A percentile compares a stretch with the other conserved stretches of the same genome.
Conservation (phyloP, 1,139 yeast species). For the Spathaspora sp. region DNA sequence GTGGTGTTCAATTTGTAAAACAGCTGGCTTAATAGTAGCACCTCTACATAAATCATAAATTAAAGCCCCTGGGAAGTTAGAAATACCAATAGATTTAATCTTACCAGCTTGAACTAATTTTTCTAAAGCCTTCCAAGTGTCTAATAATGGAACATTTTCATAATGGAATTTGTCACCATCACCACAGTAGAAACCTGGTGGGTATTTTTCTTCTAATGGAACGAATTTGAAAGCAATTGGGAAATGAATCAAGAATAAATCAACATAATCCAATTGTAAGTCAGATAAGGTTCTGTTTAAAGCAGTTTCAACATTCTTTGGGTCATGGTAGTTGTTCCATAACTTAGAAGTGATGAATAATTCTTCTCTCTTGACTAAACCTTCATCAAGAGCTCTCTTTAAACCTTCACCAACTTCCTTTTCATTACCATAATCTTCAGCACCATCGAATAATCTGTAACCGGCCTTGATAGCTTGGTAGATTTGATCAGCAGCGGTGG, state of each 20-base stretch:
- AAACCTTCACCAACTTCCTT: constrained; percentile 72
- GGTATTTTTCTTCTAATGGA: constrained; percentile 73
- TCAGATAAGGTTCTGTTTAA: constrained; percentile 63
- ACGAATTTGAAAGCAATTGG: constrained; percentile 75
- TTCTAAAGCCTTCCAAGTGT: constrained; percentile 82
- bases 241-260: constrained; percentile 76
- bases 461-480: constrained; percentile 70
- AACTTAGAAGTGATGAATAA: constrained; percentile 74
- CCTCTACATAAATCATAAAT: constrained; percentile 73
- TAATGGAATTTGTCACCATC: constrained; percentile 54
- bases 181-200: constrained; percentile 71
- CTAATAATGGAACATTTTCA: constrained; percentile 70
- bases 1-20: constrained; percentile 87
- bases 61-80: constrained; percentile 74
- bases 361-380: constrained; percentile 69
- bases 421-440: constrained; percentile 78
- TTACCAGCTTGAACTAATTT: constrained; percentile 56
- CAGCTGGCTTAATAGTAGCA: constrained; percentile 74
- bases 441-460: constrained; percentile 75
- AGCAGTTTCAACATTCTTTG: constrained; percentile 56
- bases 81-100: constrained; percentile 75
- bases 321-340: constrained; percentile 79
- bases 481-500: constrained; percentile 56
- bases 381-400: constrained; percentile 62
- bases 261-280: constrained; percentile 66